Conservation (phyloP, 2,329 filamentous ascomycete species). For the Colletotrichum sp. region DNA sequence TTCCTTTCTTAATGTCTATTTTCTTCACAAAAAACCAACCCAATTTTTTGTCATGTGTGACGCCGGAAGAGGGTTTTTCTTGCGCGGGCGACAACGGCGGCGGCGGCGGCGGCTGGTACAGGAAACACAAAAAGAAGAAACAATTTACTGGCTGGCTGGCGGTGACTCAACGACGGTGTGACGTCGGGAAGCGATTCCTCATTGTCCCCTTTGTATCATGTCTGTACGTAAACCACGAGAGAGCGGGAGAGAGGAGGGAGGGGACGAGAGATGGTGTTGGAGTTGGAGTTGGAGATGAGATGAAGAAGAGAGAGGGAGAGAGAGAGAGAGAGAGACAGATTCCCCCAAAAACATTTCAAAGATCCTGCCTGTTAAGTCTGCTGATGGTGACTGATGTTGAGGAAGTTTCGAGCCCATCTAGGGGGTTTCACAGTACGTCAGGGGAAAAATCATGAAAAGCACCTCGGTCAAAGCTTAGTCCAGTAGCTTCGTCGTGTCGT, state of each 20-base stretch:
- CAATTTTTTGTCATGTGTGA: constrained; percentile 12
- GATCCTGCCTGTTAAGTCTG: neutral
- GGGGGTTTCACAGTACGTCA: too few relatives aligned
- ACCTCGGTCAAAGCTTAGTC: too few relatives aligned
- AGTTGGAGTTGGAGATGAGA: neutral
- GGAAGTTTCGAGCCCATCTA: too few relatives aligned
- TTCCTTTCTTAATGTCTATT: constrained; percentile 21
- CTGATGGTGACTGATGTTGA: neutral
- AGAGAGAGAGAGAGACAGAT: neutral
- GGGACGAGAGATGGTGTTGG: neutral
- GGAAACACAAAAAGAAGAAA: neutral
- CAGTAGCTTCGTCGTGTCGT: neutral
- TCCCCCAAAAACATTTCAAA: neutral
- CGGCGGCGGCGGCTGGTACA: neutral
- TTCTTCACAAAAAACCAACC: neutral
- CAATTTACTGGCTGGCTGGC: constrained; percentile 1
- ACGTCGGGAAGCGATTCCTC: constrained; percentile 14
- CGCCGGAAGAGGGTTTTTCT: constrained; percentile 5
- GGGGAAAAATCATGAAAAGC: too few relatives aligned
- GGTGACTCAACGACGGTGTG: constrained; percentile 6
- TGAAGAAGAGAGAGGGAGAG: neutral
- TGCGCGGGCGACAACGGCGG: constrained; percentile 6
- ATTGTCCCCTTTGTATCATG: constrained; percentile 20
- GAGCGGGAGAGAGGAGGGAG: neutral
- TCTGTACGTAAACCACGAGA: constrained; percentile 20